Evolutionary conservation across 2,329 filamentous ascomycete species (phyloP).

Genomic region (Epichloe amarillans): DNA sequence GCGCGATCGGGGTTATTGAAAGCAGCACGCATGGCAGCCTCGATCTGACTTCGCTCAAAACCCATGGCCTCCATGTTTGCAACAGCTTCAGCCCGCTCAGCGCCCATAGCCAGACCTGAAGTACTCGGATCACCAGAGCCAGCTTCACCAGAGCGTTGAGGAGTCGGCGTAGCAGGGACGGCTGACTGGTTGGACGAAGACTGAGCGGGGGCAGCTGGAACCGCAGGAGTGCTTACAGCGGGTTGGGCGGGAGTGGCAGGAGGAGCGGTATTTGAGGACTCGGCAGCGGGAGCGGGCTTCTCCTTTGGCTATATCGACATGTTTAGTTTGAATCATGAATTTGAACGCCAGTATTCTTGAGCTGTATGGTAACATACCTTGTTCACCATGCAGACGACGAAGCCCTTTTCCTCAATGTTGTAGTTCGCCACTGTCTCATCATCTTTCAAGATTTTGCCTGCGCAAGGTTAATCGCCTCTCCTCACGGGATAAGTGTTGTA

Average conservation of each 20-base stretch:
- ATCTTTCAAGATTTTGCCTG: slow-evolving; percentile 97
- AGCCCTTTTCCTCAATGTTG: slow-evolving; percentile 98
- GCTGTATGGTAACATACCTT: slow-evolving; percentile 50
- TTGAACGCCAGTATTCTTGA: neutral
- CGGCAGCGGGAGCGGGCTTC: slow-evolving; percentile 46
- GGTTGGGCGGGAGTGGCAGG: slow-evolving; percentile 41
- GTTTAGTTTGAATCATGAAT: neutral
- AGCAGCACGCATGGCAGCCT: slow-evolving; percentile 87
- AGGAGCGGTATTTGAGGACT: slow-evolving; percentile 47
- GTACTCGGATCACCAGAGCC: slow-evolving; percentile 35
- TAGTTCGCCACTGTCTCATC: slow-evolving; percentile 92
- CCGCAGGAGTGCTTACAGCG: slow-evolving; percentile 49
- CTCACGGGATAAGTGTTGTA: neutral
- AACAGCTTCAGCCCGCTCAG: slow-evolving; percentile 69
- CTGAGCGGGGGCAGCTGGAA: slow-evolving; percentile 28
- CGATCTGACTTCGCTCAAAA: slow-evolving; percentile 77
- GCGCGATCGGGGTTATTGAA: slow-evolving; percentile 96
- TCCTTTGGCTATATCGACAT: slow-evolving; percentile 31
- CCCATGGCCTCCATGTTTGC: slow-evolving; percentile 96
- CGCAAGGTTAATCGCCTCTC: slow-evolving; percentile 10
- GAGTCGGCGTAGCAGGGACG: slow-evolving; percentile 39
- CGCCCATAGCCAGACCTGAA: slow-evolving; percentile 74
- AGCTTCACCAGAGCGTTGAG: slow-evolving; percentile 29
- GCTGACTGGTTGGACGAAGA: slow-evolving; percentile 33
- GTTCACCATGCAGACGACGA: slow-evolving; percentile 95